Evolutionary conservation across 305 asterid species (phyloP).

Genomic region (Solanum hybrid): DNA sequence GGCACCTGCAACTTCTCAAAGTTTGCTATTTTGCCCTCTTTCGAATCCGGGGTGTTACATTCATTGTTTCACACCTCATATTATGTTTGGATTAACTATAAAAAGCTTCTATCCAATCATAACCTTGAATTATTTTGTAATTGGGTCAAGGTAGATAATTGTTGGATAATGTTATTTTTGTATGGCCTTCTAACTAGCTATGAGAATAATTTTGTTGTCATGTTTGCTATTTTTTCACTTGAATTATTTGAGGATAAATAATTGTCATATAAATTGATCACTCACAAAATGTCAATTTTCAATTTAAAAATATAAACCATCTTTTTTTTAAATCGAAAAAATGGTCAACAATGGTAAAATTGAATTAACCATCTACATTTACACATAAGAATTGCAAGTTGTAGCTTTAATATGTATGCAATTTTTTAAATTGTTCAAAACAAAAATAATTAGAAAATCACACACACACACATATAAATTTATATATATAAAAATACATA

Average conservation of each 20-base stretch:
- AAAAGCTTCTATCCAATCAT: not conserved
- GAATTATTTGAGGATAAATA: not conserved
- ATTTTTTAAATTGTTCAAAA: not conserved
- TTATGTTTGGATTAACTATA: not conserved
- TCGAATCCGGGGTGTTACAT: too few relatives aligned
- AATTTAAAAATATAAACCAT: not conserved
- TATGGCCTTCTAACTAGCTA: not conserved
- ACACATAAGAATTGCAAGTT: not conserved
- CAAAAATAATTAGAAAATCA: too few relatives aligned
- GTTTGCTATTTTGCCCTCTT: too few relatives aligned
- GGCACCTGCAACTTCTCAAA: too few relatives aligned
- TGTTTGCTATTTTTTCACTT: not conserved
- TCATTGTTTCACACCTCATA: not conserved
- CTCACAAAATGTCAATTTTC: not conserved
- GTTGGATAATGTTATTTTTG: not conserved
- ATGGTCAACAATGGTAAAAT: not conserved
- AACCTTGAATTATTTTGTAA: not conserved
- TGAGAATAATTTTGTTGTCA: not conserved
- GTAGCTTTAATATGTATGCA: too few relatives aligned
- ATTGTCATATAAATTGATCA: not conserved
- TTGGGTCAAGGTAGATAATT: not conserved
- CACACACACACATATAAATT: too few relatives aligned
- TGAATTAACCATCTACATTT: not conserved
- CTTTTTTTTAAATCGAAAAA: not conserved
- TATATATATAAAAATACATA: too few relatives aligned